phyloP scores from a whole-genome alignment of 495 filamentous ascomycete species.

The Cercophora newfieldiana region DNA sequence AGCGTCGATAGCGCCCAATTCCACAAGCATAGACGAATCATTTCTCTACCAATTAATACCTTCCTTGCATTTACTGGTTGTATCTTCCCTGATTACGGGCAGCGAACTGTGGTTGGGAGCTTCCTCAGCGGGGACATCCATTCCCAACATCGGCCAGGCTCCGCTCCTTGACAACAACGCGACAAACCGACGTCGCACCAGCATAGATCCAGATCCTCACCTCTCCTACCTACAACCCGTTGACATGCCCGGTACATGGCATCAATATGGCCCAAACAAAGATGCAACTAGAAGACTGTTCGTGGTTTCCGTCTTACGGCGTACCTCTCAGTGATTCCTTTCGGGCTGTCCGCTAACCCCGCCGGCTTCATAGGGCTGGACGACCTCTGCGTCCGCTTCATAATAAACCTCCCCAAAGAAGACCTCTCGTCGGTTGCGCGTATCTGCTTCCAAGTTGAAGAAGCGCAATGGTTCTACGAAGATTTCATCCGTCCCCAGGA shows the following conservation, averaged over 20 bases:
- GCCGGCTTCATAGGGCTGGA: slow-evolving; percentile 68
- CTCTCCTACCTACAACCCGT: slow-evolving; percentile 16
- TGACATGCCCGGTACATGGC: slow-evolving; percentile 34
- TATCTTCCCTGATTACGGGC: neutral
- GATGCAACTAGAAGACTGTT: slow-evolving; percentile 87
- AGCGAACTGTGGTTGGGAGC: neutral
- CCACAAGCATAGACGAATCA: neutral
- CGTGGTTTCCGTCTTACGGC: slow-evolving; percentile 35
- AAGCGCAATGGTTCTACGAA: slow-evolving; percentile 99
- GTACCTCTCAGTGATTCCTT: slow-evolving; percentile 3
- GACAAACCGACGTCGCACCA: neutral
- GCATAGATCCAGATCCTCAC: neutral
- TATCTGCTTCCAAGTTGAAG: slow-evolving; percentile 97
- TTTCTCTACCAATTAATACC: neutral
- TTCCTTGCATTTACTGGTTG: neutral
- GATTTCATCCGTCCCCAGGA: slow-evolving; percentile 94
- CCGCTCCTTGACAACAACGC: slow-evolving; percentile 8
- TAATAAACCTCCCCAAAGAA: slow-evolving; percentile 89
- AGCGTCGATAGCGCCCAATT: neutral
- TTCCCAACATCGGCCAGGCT: neutral
- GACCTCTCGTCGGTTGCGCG: slow-evolving; percentile 87
- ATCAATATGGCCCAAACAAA: slow-evolving; percentile 73
- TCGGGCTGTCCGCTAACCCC: slow-evolving; percentile 29
- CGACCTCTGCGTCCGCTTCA: slow-evolving; percentile 92
- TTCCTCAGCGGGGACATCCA: neutral